Conservation (phyloP, 2,329 filamentous ascomycete genomes). For the Diplodia intermedia region DNA sequence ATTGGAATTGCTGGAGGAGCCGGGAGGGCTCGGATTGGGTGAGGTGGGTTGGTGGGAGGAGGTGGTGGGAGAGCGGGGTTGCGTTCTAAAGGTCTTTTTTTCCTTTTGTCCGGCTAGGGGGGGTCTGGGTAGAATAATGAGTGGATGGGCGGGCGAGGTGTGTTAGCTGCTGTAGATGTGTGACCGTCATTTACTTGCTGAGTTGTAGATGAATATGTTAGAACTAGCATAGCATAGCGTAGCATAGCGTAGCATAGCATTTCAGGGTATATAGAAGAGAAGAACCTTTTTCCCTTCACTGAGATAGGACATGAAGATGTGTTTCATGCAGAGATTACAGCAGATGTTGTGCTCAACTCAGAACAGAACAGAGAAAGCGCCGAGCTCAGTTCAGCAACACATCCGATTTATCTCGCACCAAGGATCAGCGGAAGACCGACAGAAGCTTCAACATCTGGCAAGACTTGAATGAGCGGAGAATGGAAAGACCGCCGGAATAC, state of each 20-base stretch:
- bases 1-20: conserved; percentile 70
- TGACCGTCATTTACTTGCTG: background rate
- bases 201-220: background rate
- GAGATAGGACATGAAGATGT: background rate
- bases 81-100: conserved; percentile 44
- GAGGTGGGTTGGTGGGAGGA: conserved; percentile 64
- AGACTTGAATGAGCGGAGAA: background rate
- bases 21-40: conserved; percentile 50
- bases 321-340: background rate
- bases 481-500: background rate
- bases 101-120: background rate
- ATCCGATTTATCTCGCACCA: background rate
- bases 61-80: conserved; percentile 69
- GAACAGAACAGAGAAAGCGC: background rate
- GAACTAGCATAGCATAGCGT: background rate
- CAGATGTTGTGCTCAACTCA: background rate
- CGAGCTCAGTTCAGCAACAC: background rate
- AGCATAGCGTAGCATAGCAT: conserved; percentile 3
- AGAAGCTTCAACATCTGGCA: background rate
- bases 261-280: background rate
- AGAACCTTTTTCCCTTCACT: background rate
- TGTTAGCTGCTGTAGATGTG: background rate
- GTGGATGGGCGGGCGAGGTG: background rate
- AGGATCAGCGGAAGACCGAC: background rate
- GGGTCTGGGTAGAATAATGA: background rate